Evolutionary conservation across 1,284 basidiomycete genomes (phyloP).

Genomic region (Trichosporon sp.): DNA sequence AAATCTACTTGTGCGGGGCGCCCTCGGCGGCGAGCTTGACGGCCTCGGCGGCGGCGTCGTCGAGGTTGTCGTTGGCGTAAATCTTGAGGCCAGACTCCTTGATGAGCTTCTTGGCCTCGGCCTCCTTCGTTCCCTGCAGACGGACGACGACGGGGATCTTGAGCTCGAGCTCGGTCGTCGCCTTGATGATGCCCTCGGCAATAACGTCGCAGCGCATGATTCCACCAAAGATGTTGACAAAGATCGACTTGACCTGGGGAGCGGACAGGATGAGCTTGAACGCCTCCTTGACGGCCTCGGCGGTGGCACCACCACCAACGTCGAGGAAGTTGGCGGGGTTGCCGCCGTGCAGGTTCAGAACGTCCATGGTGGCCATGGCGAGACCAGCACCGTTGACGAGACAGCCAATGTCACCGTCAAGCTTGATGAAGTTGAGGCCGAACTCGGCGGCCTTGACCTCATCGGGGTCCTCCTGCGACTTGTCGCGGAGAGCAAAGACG

Average conservation of each 20-base stretch:
- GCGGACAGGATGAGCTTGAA: slow-evolving; percentile 93
- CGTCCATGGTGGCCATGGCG: slow-evolving; percentile 99
- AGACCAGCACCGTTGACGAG: slow-evolving; percentile 98
- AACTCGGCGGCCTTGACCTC: slow-evolving; percentile 87
- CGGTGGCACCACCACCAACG: slow-evolving; percentile 96
- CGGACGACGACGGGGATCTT: slow-evolving; percentile 88
- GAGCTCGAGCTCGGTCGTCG: slow-evolving; percentile 86
- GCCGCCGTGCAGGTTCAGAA: slow-evolving; percentile 90
- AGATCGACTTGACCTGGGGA: slow-evolving; percentile 94
- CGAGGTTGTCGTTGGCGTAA: slow-evolving; percentile 59
- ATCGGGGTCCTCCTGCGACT: slow-evolving; percentile 92
- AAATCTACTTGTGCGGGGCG: slow-evolving; percentile 26
- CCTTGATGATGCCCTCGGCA: slow-evolving; percentile 96
- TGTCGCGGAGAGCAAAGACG: slow-evolving; percentile 85
- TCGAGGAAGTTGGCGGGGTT: slow-evolving; percentile 96
- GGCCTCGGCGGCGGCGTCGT: slow-evolving; percentile 73
- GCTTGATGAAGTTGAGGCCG: slow-evolving; percentile 98
- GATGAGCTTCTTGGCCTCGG: slow-evolving; percentile 93
- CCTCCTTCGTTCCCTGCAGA: slow-evolving; percentile 95
- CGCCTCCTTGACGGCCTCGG: slow-evolving; percentile 98
- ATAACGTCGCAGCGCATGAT: slow-evolving; percentile 99
- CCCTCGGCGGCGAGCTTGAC: slow-evolving; percentile 65
- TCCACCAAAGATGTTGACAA: slow-evolving; percentile 91
- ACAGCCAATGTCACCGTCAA: slow-evolving; percentile 97
- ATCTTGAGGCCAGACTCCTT: slow-evolving; percentile 89